Conservation (phyloP, 768 basidiomycete genomes). For the Boletellus ananiceps region DNA sequence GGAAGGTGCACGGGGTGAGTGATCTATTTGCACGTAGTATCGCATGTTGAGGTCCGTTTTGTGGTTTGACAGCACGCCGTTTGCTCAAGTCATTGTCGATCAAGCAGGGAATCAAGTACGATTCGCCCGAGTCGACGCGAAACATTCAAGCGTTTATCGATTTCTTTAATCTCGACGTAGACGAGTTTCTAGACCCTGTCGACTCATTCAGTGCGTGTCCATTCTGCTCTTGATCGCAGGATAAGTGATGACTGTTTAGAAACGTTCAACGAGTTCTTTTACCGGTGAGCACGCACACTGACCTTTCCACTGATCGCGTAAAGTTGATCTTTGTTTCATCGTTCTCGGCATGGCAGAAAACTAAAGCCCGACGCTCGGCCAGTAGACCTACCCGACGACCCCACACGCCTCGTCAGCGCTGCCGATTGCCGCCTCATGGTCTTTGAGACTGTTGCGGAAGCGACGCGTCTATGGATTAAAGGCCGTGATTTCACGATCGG, state of each 20-base stretch:
- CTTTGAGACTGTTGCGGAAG: slow-evolving; percentile 81
- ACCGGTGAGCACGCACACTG: slow-evolving; percentile 41
- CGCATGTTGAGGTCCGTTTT: neutral
- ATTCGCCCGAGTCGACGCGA: slow-evolving; percentile 74
- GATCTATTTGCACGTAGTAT: neutral
- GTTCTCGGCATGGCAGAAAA: slow-evolving; percentile 48
- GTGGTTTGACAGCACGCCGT: slow-evolving; percentile 54
- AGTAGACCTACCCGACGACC: slow-evolving; percentile 65
- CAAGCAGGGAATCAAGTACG: slow-evolving; percentile 93
- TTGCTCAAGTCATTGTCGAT: slow-evolving; percentile 85
- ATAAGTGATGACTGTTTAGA: slow-evolving; percentile 38
- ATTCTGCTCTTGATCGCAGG: neutral
- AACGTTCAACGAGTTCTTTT: slow-evolving; percentile 93
- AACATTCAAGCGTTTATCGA: slow-evolving; percentile 88
- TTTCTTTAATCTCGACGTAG: slow-evolving; percentile 80
- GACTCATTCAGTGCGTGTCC: slow-evolving; percentile 68
- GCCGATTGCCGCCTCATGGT: slow-evolving; percentile 97
- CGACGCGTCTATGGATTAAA: slow-evolving; percentile 94
- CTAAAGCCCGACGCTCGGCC: slow-evolving; percentile 82
- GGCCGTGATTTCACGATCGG: slow-evolving; percentile 87
- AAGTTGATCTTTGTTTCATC: neutral
- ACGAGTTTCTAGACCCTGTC: slow-evolving; percentile 81
- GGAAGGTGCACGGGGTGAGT: slow-evolving; percentile 81
- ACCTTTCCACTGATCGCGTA: neutral
- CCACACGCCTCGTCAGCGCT: slow-evolving; percentile 74